Evolutionary conservation across 768 basidiomycete genomes (phyloP), one percentile per base, ranked within the genome.

Genomic region (Tylopilus rubrobrunneus): DNA sequence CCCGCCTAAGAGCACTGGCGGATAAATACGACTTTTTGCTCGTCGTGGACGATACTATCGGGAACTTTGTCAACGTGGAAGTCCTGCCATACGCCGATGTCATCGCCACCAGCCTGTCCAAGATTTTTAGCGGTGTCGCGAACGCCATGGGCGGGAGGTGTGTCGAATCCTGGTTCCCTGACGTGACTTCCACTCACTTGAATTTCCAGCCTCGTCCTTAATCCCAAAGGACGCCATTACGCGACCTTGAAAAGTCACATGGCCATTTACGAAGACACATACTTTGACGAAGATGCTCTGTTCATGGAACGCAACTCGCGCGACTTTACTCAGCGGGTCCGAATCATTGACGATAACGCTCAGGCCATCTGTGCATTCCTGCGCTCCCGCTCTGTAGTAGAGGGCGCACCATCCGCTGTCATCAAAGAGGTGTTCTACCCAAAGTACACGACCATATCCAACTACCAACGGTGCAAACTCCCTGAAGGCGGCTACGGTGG

Each of bases 121-220:
- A 98, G 75, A 78, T 98, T 28, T 98, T 99, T 74, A 94, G 92
- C 57, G 96, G 96, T 1, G 87, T 89, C 50, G 82, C 86, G 37
- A 98, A 99, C 64, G 92, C 95, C 48, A 98, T 98, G 96, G 96
- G 96, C 43, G 96, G 96, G 65, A 91, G 90, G 96, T 96, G 62
- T 49, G 80, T 74, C 9, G 33, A 47, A 15, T 42, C 15, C 39
- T n/a, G 7, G 17, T 37, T 10, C 55, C 31, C 40, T 4, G 10
- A 31, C 15, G 11, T 6, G 23, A 12, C 29, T 27, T 45, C 25
- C n/a, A 41, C 46, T 53, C 28, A 51, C 21, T 25, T 41, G 37
- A 43, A 37, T 11, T 21, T 34, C 1, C 61, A 98, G 96, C 63
- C 78, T 98, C 7, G 86, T 94, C 17, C 74, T 98, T 36, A 97